Evolutionary conservation across 2,329 filamentous ascomycete genomes (phyloP).

Genomic region (Colletotrichum camelliae): DNA sequence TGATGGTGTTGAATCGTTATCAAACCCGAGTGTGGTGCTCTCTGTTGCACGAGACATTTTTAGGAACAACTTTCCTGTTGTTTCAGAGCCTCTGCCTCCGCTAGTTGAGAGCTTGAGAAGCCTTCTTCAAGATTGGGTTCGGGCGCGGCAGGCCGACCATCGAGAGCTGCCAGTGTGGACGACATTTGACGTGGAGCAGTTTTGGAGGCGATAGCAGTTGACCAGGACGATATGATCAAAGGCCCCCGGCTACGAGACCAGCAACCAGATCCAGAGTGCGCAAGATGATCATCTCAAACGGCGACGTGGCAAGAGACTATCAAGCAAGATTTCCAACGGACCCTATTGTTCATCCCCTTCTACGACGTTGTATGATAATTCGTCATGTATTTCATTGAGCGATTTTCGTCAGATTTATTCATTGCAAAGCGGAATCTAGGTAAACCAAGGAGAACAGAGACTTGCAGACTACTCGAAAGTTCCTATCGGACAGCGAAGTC

Average conservation of each 20-base stretch:
- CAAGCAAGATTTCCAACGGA: background rate
- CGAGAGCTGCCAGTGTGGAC: slow-evolving; percentile 10
- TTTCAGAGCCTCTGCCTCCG: slow-evolving; percentile 14
- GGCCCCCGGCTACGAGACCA: background rate
- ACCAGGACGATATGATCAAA: background rate
- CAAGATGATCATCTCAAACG: background rate
- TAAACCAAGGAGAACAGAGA: background rate
- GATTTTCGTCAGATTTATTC: background rate
- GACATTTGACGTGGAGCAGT: background rate
- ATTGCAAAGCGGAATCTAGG: background rate
- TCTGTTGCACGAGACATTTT: slow-evolving; percentile 8
- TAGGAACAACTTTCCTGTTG: slow-evolving; percentile 15
- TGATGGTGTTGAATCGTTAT: slow-evolving; percentile 9
- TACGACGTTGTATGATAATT: background rate
- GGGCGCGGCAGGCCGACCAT: slow-evolving; percentile 7
- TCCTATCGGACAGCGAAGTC: background rate
- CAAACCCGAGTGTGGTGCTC: slow-evolving; percentile 6
- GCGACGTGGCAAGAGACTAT: background rate
- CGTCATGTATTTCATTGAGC: background rate
- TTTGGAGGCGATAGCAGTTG: background rate
- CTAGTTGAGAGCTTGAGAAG: slow-evolving; percentile 11
- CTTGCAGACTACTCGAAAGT: background rate
- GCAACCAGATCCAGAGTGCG: background rate
- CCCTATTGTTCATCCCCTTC: background rate
- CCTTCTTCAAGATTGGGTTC: slow-evolving; percentile 15